These are phyloP conservation scores for Penicillium vulpinum DNA, from an alignment of 2,329 filamentous ascomycete species.

Conservation along the genomic window DNA sequence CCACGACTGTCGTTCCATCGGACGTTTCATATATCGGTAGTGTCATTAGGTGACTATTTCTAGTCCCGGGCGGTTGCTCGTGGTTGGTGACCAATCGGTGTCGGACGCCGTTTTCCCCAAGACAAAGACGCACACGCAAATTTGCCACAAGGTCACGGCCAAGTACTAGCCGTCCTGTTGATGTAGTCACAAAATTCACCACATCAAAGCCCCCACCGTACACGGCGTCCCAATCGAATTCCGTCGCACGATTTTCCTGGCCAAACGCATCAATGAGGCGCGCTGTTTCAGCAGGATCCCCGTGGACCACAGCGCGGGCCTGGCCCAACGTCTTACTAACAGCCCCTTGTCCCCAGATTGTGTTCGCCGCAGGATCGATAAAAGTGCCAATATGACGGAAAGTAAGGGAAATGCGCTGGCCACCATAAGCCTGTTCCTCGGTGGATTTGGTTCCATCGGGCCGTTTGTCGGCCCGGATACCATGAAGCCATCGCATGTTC, in stretches of 20 bases:
- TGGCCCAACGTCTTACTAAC: conserved; percentile 62
- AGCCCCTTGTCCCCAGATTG: conserved; percentile 93
- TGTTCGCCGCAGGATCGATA: conserved; percentile 60
- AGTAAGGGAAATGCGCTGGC: conserved; percentile 85
- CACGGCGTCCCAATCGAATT: conserved; percentile 69
- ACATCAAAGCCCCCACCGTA: conserved; percentile 88
- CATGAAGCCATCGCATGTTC: conserved; percentile 86
- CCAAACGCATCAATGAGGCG: conserved; percentile 76
- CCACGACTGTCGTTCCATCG: conserved; percentile 30
- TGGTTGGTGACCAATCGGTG: conserved; percentile 27
- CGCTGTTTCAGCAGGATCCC: conserved; percentile 62
- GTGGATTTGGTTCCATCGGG: conserved; percentile 63
- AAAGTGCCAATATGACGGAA: conserved; percentile 90
- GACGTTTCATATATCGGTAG: conserved; percentile 31
- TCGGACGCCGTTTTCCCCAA: conserved; percentile 43
- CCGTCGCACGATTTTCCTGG: conserved; percentile 71
- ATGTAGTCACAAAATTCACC: conserved; percentile 48
- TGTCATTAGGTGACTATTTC: neutral
- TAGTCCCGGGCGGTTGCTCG: neutral
- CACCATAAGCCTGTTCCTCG: conserved; percentile 69
- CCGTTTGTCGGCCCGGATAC: conserved; percentile 86
- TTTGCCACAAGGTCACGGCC: conserved; percentile 38
- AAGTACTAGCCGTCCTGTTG: conserved; percentile 33
- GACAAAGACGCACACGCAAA: conserved; percentile 38
- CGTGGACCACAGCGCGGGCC: conserved; percentile 68